Percentiles rank a stretch among this genome's conserved stretches.
Evolutionary conservation across 495 filamentous ascomycete species (phyloP).

Genomic region (Aspergillus asperescens): DNA sequence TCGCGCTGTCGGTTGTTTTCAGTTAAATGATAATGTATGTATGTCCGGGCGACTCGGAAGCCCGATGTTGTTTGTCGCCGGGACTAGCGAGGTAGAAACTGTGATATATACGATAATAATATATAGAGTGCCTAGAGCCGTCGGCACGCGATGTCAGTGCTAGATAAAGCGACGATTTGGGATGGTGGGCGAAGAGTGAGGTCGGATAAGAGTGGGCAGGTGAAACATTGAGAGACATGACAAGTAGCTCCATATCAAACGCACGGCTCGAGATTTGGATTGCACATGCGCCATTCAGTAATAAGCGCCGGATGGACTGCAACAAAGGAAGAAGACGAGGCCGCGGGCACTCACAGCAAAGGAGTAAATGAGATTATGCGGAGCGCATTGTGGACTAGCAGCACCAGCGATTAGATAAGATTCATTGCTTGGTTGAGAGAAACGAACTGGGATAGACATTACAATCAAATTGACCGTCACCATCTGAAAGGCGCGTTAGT

Average conservation of each 20-base stretch:
- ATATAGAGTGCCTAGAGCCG: neutral
- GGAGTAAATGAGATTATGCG: conserved; percentile 10
- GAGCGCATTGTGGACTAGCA: conserved; percentile 17
- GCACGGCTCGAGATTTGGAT: neutral
- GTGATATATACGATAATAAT: neutral
- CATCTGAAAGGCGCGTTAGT: conserved; percentile 13
- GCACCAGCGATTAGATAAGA: conserved; percentile 8
- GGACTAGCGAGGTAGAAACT: neutral
- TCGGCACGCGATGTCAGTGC: neutral
- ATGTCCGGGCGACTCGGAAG: neutral
- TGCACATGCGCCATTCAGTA: neutral
- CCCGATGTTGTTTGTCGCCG: neutral
- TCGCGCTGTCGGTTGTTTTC: neutral
- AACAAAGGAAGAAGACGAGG: neutral
- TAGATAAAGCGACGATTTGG: neutral
- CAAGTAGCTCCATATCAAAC: neutral
- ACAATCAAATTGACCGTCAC: conserved; percentile 15
- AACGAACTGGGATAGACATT: conserved; percentile 10
- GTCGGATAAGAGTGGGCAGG: neutral
- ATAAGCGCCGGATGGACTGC: neutral
- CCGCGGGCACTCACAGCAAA: neutral
- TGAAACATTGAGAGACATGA: neutral
- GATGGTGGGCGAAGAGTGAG: neutral
- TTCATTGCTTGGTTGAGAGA: conserved; percentile 8
- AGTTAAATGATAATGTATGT: neutral